Evolutionary conservation across 1,139 yeast genomes (phyloP).

Genomic region (Taphrina pruni): DNA sequence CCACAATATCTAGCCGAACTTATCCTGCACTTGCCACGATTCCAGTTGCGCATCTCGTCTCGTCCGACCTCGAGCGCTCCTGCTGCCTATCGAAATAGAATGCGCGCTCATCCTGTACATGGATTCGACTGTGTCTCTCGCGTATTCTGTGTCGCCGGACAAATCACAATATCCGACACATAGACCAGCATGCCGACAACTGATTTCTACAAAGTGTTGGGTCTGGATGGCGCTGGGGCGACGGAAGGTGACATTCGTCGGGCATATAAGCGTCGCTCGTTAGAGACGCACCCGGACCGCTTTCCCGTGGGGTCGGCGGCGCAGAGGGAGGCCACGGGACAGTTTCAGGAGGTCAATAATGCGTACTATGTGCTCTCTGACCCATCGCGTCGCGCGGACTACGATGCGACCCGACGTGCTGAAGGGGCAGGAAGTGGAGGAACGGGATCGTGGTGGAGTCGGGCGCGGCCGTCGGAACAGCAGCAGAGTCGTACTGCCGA

Average conservation of each 20-base stretch:
- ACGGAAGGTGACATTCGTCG: conserved; percentile 68
- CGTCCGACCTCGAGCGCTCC: too few relatives aligned
- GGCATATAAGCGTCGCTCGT: conserved; percentile 63
- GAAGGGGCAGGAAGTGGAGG: conserved; percentile 8
- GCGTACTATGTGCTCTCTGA: conserved; percentile 47
- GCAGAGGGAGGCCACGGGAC: conserved; percentile 45
- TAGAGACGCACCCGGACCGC: conserved; percentile 47
- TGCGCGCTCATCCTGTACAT: too few relatives aligned
- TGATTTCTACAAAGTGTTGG: conserved; percentile 61
- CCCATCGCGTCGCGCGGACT: conserved; percentile 43
- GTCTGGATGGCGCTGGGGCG: conserved; percentile 63
- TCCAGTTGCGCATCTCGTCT: too few relatives aligned
- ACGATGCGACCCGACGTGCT: conserved; percentile 44
- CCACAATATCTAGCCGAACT: conserved; percentile 7
- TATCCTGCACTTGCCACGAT: conserved; percentile 19
- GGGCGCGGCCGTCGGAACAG: conserved; percentile 21
- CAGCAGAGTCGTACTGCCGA: conserved; percentile 41
- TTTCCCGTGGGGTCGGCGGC: conserved; percentile 44
- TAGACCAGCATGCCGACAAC: neutral
- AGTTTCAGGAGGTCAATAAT: conserved; percentile 46
- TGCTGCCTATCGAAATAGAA: too few relatives aligned
- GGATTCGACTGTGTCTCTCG: too few relatives aligned
- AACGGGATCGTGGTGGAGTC: conserved; percentile 39
- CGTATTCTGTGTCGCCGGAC: too few relatives aligned
- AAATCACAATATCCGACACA: too few relatives aligned